Base-by-base conservation (phyloP, 2,329 filamentous ascomycete genomes). In the Ceratocystis huliohia region DNA sequence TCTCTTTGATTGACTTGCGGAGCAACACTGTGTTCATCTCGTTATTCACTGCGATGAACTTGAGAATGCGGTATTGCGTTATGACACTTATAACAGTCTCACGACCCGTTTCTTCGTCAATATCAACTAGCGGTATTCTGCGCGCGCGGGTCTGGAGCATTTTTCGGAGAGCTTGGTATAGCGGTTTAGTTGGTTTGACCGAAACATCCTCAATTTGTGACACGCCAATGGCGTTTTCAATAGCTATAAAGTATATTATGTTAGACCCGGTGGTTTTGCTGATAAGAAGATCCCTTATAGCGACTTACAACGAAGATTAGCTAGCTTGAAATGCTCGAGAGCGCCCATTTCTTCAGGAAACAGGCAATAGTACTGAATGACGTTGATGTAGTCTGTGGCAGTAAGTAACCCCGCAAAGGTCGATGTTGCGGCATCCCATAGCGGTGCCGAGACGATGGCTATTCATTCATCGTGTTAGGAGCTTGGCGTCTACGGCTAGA, bases 311-410 rank as follows among this genome's bases (percentile, higher is more conserved):
- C 93, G 84, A 67, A 99, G 82, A 74, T 91, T 96, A 77, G 89
- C 93, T 69, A 99, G 79, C 61, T 91, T 87, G 75, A 99, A 96
- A 75, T 96, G 89, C 71, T 97, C 94, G 72, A 99, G 89, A 74
- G 93, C 87, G 70, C 87, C 85, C 69, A 97, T 83, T 67, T 92
- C 88, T 70, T 96, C 90, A 1, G 93, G 94, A 72, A 94, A 95
- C 76, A 97, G 92, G 81, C 91, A 96, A 80, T 99, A 97, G 77
- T 99, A 99, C 75, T 97, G 93, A 50, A 99, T 96, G 67, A 99
- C 88, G 73, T 99, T 99, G 78, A 99, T 95, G 75, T 94, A 99
- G 77, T 99, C 94, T 69, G 91, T 96, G 69, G 91, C 94, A 33
- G 94, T 99, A 70, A 99, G 82, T 62, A 99, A 84, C 48, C 94